phyloP scores from a whole-genome alignment of 441 rosid genomes.

The Isatis lusitanica region DNA sequence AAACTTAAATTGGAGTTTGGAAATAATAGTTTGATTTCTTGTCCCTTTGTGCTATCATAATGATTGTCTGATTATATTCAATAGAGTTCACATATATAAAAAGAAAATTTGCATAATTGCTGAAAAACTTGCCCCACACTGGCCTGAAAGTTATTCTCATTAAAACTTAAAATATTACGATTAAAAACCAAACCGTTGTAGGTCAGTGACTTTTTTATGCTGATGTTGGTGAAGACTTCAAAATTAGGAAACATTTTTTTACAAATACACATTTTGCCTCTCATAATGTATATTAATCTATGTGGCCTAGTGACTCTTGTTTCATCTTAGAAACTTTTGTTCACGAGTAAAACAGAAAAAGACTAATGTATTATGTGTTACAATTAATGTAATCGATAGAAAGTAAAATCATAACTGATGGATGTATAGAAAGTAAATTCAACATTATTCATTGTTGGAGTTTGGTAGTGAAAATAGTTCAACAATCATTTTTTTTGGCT shows the following conservation, averaged over 20 bases:
- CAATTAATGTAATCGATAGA: background rate
- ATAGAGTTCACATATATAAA: conserved; percentile 10
- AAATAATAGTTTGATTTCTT: conserved; percentile 31
- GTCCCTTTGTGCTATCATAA: conserved; percentile 31
- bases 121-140: conserved; percentile 19
- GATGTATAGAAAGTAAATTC: background rate
- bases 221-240: conserved; percentile 22
- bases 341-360: no score
- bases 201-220: conserved; percentile 15
- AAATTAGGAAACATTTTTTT: background rate
- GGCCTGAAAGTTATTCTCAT: conserved; percentile 15
- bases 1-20: conserved; percentile 20
- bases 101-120: conserved; percentile 27
- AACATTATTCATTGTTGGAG: background rate
- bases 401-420: background rate
- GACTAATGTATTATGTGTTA: background rate
- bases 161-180: background rate
- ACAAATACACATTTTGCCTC: conserved; percentile 1
- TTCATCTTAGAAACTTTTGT: conserved; percentile 4
- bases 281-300: background rate
- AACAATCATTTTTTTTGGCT: conserved; percentile 19
- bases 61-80: conserved; percentile 32
- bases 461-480: conserved; percentile 11
- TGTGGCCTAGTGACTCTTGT: background rate
- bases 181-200: conserved; percentile 24